A percentile compares a stretch with the other conserved stretches of the same genome.
phyloP scores from a whole-genome alignment of 2,329 filamentous ascomycete genomes.

The Phialophora macrospora region DNA sequence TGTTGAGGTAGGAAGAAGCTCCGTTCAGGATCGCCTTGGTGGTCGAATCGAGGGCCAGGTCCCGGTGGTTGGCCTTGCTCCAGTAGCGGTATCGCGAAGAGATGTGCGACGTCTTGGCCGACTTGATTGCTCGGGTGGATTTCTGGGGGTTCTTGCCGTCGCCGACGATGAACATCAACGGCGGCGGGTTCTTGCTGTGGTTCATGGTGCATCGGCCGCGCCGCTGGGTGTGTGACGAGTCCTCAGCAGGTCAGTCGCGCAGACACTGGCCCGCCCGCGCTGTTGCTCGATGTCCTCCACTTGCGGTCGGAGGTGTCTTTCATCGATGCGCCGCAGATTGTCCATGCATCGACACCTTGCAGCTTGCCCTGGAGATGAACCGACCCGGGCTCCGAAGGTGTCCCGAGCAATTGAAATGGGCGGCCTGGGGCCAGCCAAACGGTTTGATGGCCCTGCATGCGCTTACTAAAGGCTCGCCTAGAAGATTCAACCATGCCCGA shows the following conservation, averaged over 20 bases:
- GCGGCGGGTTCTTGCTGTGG: constrained; percentile 17
- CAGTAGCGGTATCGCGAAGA: constrained; percentile 22
- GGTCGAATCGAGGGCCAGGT: constrained; percentile 22
- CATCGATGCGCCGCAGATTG: neutral
- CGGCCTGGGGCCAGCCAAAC: neutral
- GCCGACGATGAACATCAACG: constrained; percentile 28
- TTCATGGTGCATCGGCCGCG: no score
- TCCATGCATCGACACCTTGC: neutral
- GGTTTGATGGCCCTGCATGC: neutral
- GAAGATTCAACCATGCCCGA: neutral
- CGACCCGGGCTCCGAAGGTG: neutral
- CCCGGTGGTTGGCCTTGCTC: constrained; percentile 23
- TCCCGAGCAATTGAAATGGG: neutral
- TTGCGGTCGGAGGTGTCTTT: neutral
- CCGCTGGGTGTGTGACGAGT: no score
- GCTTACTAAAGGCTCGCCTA: neutral
- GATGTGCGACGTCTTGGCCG: constrained; percentile 26
- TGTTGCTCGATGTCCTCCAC: neutral
- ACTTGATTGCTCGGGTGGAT: constrained; percentile 12
- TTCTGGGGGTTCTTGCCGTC: constrained; percentile 14
- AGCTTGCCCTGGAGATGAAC: neutral
- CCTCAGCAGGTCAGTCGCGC: no score
- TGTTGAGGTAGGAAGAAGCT: constrained; percentile 10
- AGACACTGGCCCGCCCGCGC: no score
- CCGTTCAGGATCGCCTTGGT: constrained; percentile 27